Conservation (phyloP, 1,284 basidiomycete species). For the Pisolithus thermaeus region DNA sequence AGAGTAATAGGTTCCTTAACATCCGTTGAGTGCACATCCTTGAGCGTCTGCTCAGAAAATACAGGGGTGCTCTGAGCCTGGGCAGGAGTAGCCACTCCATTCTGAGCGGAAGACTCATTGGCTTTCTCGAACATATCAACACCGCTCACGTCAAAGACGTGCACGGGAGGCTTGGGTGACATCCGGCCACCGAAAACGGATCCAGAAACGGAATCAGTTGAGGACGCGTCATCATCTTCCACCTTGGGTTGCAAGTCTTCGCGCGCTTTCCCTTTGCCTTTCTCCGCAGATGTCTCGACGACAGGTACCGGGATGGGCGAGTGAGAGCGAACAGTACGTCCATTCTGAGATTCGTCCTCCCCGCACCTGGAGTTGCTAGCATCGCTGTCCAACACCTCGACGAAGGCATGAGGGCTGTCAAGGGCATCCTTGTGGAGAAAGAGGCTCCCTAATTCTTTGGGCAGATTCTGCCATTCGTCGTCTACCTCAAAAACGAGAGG, state of each 20-base stretch:
- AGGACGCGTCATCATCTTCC: conserved; percentile 48
- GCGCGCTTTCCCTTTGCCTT: conserved; percentile 50
- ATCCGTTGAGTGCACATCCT: conserved; percentile 8
- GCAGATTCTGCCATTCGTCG: conserved; percentile 59
- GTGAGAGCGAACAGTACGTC: conserved; percentile 17
- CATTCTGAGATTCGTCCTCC: conserved; percentile 9
- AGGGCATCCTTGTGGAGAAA: conserved; percentile 28
- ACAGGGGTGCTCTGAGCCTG: conserved; percentile 31
- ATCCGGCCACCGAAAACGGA: conserved; percentile 50
- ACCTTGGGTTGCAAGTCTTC: conserved; percentile 19
- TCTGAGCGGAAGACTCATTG: conserved; percentile 13
- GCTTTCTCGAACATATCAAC: conserved; percentile 26
- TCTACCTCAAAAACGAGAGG: conserved; percentile 48
- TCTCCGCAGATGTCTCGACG: conserved; percentile 29
- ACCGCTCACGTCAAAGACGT: conserved; percentile 43
- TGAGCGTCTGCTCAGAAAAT: conserved; percentile 20
- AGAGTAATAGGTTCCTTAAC: conserved; percentile 13
- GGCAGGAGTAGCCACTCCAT: conserved; percentile 24
- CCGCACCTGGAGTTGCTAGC: conserved; percentile 26
- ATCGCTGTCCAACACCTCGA: conserved; percentile 55
- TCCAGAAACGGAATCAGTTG: conserved; percentile 17
- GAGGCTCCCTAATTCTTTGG: conserved; percentile 31
- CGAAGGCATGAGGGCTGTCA: conserved; percentile 53
- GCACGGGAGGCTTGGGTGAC: conserved; percentile 54
- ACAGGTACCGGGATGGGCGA: conserved; percentile 15